Percentiles rank a stretch among this genome's conserved stretches.
Conservation (phyloP, 2,329 filamentous ascomycete genomes). For the Fusarium newnesense region DNA sequence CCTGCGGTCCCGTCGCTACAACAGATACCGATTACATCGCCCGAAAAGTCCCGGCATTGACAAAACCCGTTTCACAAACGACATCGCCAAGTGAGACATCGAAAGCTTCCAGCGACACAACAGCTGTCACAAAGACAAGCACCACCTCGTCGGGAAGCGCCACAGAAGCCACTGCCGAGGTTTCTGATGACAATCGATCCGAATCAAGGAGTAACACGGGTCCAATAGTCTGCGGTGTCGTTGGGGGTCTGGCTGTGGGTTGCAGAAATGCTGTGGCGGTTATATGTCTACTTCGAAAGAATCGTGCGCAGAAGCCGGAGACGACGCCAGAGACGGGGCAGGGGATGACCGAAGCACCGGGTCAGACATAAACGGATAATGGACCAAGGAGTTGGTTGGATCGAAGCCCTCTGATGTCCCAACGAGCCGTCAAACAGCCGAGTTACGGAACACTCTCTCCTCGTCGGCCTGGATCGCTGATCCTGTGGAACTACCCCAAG, state of each 20-base stretch:
- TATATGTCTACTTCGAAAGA: neutral
- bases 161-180: neutral
- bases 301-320: neutral
- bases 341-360: fast-evolving
- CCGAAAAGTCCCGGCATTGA: slow-evolving; percentile 12
- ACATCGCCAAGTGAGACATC: slow-evolving; percentile 10
- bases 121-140: neutral
- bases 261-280: neutral
- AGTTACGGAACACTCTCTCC: neutral
- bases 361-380: neutral
- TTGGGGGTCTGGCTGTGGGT: slow-evolving; percentile 49
- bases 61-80: slow-evolving; percentile 2
- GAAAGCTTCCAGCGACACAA: neutral
- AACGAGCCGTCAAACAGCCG: neutral
- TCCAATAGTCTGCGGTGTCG: slow-evolving; percentile 49
- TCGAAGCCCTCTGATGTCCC: neutral
- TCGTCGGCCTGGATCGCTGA: neutral
- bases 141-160: slow-evolving; percentile 1
- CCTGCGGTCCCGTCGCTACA: slow-evolving; percentile 44
- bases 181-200: neutral
- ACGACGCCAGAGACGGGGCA: neutral
- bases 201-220: slow-evolving; percentile 39
- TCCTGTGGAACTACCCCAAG: neutral
- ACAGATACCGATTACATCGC: slow-evolving; percentile 41
- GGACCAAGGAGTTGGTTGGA: neutral